A percentile compares a stretch with the other conserved stretches of the same genome.
phyloP scores from a whole-genome alignment of 1,284 basidiomycete genomes.

The Cryptococcus maquisensis region DNA sequence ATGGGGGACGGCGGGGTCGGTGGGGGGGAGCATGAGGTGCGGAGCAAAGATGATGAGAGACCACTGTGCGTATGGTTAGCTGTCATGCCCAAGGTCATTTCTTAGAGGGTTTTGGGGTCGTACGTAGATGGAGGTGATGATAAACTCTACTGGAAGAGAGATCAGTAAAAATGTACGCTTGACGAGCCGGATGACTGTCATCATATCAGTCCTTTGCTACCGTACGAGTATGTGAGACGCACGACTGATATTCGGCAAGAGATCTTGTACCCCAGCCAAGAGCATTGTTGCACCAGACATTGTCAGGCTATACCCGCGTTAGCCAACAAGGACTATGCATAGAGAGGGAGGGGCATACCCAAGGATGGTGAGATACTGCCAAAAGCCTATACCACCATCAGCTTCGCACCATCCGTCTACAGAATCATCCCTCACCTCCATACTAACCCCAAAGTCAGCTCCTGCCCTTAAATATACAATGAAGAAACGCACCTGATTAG shows the following conservation, averaged over 20 bases:
- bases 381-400: slow-evolving; percentile 52
- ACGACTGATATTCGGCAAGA: slow-evolving; percentile 55
- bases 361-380: slow-evolving; percentile 70
- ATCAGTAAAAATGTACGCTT: slow-evolving; percentile 61
- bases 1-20: too few species aligned
- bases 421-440: slow-evolving; percentile 22
- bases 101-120: not conserved
- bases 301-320: slow-evolving; percentile 49
- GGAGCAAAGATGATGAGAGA: slow-evolving; percentile 33
- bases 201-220: not conserved
- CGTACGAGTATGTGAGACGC: slow-evolving; percentile 22
- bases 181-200: slow-evolving; percentile 18
- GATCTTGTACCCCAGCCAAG: slow-evolving; percentile 53
- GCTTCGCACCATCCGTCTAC: too few species aligned
- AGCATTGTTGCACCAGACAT: slow-evolving; percentile 57
- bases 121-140: slow-evolving; percentile 65
- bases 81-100: not conserved
- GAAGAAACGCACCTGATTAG: slow-evolving; percentile 26
- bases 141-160: slow-evolving; percentile 61
- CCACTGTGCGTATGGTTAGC: slow-evolving; percentile 30
- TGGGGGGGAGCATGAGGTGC: slow-evolving; percentile 37
- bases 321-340: not conserved
- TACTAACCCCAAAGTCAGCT: slow-evolving; percentile 15
- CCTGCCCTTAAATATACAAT: not conserved
- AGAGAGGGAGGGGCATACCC: slow-evolving; percentile 53